Percentiles rank a stretch among this genome's conserved stretches.
phyloP scores from a whole-genome alignment of 805 yeast genomes.

The Cyberlindnera sargentensis region DNA sequence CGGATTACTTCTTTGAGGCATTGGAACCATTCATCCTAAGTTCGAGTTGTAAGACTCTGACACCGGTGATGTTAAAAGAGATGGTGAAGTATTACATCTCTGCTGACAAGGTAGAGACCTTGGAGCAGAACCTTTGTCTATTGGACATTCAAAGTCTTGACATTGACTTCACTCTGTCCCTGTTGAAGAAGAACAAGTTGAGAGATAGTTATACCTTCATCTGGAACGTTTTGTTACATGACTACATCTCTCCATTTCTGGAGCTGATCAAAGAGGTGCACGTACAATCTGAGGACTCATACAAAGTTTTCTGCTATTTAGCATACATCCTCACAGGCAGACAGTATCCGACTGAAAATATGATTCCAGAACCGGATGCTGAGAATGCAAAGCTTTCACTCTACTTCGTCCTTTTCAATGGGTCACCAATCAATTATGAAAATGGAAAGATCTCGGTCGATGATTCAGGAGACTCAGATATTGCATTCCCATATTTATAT shows the following conservation, averaged over 20 bases:
- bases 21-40: constrained; percentile 46
- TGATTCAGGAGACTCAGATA: constrained; percentile 29
- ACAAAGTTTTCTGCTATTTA: constrained; percentile 50
- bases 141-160: constrained; percentile 66
- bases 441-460: constrained; percentile 28
- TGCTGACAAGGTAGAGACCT: constrained; percentile 33
- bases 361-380: constrained; percentile 30
- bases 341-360: constrained; percentile 66
- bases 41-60: constrained; percentile 39
- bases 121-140: constrained; percentile 65
- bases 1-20: constrained; percentile 39
- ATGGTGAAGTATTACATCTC: constrained; percentile 48
- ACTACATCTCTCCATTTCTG: constrained; percentile 62
- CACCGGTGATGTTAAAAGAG: constrained; percentile 58
- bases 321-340: constrained; percentile 69
- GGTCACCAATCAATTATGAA: constrained; percentile 30
- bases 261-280: constrained; percentile 42
- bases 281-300: constrained; percentile 13
- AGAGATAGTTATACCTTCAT: constrained; percentile 61
- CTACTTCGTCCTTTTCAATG: constrained; percentile 55
- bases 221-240: constrained; percentile 64
- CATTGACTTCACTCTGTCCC: constrained; percentile 62
- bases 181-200: constrained; percentile 51
- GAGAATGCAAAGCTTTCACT: constrained; percentile 41
- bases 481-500: constrained; percentile 66